Percentiles rank a stretch among this genome's conserved stretches.
Evolutionary conservation across 2,329 filamentous ascomycete genomes (phyloP).

Genomic region (Berkeleyomyces basicola): DNA sequence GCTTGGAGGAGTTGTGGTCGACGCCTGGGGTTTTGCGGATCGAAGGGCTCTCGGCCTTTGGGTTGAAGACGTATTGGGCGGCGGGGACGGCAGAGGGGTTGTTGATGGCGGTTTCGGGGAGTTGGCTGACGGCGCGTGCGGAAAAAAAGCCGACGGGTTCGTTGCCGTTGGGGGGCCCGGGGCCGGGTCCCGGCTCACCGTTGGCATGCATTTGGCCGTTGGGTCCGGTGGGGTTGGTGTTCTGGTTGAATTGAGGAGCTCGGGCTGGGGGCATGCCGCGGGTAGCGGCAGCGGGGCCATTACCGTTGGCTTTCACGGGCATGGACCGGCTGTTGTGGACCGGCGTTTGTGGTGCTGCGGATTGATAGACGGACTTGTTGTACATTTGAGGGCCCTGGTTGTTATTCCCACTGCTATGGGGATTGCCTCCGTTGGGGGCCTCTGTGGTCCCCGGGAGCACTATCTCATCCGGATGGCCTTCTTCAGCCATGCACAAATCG

Average conservation of each 20-base stretch:
- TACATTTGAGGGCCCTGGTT: constrained; percentile 15
- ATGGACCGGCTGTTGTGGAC: neutral
- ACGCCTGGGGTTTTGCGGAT: constrained; percentile 80
- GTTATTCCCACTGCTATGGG: constrained; percentile 5
- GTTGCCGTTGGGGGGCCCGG: constrained; percentile 17
- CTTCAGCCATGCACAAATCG: constrained; percentile 53
- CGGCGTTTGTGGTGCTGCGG: constrained; percentile 3
- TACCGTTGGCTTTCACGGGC: neutral
- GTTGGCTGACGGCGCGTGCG: constrained; percentile 43
- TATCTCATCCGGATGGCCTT: constrained; percentile 65
- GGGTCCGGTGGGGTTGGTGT: neutral
- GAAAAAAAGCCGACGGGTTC: constrained; percentile 51
- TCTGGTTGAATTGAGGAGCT: constrained; percentile 1
- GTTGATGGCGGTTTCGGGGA: constrained; percentile 29
- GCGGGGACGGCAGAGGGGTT: constrained; percentile 27
- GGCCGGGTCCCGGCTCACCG: neutral
- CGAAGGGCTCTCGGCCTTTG: constrained; percentile 61
- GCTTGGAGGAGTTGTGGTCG: constrained; percentile 62
- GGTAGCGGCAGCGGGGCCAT: neutral
- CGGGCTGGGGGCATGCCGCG: neutral
- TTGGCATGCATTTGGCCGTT: neutral
- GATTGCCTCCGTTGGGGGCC: neutral
- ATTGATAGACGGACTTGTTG: constrained; percentile 2
- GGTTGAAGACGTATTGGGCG: constrained; percentile 47
- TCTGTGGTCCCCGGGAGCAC: constrained; percentile 26